phyloP scores from a whole-genome alignment of 352 stramenopile species.

The Globisporangium canariense region DNA sequence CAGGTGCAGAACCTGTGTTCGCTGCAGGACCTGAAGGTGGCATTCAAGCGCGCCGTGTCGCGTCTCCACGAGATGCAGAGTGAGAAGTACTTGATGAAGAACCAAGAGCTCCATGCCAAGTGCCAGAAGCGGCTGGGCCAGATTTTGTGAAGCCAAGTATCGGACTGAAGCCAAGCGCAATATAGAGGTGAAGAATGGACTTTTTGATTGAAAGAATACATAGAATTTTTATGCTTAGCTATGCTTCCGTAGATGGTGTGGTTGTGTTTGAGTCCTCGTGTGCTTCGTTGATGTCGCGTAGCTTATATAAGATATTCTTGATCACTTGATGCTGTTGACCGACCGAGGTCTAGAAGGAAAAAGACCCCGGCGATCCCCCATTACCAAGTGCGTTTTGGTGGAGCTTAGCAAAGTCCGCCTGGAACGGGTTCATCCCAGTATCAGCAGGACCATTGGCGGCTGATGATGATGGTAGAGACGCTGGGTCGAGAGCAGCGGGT shows the following conservation, averaged over 20 bases:
- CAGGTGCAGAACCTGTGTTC: conserved; percentile 63
- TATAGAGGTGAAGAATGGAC: background rate
- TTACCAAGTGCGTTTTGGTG: conserved; percentile 23
- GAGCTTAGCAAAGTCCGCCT: conserved; percentile 22
- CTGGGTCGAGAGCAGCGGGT: background rate
- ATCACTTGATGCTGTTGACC: background rate
- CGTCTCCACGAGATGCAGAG: conserved; percentile 87
- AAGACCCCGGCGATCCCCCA: background rate
- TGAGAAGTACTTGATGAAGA: conserved; percentile 57
- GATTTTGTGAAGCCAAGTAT: conserved; percentile 10
- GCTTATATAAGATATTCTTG: background rate
- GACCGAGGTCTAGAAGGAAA: background rate
- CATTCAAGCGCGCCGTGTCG: conserved; percentile 77
- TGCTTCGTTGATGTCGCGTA: background rate
- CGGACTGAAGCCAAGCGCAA: background rate
- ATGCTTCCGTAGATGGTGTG: background rate
- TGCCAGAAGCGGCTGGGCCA: conserved; percentile 27
- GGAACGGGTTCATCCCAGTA: conserved; percentile 8
- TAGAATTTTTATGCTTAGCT: conserved; percentile 1
- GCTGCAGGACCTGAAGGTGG: conserved; percentile 69
- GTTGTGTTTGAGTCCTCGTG: background rate
- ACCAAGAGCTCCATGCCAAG: conserved; percentile 25
- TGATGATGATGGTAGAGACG: background rate
- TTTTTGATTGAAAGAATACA: background rate
- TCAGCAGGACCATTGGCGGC: background rate